phyloP scores from a whole-genome alignment of 2,329 filamentous ascomycete species.

The Phialocephala sp. region DNA sequence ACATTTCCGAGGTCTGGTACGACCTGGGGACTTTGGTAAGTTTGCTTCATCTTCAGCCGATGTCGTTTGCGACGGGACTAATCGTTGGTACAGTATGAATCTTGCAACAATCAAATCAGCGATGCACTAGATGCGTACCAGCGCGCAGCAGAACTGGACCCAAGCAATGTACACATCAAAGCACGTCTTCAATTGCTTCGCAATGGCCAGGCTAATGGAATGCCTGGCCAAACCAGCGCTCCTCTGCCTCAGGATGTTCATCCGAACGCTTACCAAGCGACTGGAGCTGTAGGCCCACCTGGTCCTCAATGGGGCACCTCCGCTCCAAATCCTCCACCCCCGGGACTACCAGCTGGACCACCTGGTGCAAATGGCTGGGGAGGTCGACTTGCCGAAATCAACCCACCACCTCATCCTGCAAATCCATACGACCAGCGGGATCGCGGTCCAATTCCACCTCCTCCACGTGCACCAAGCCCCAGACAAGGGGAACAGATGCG shows the following conservation, averaged over 20 bases:
- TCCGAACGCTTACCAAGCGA: constrained; percentile 88
- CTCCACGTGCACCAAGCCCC: constrained; percentile 71
- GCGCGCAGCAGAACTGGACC: constrained; percentile 91
- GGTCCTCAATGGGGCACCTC: constrained; percentile 90
- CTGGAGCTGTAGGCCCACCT: constrained; percentile 81
- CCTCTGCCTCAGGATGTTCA: constrained; percentile 97
- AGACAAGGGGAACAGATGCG: constrained; percentile 73
- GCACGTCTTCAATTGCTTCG: constrained; percentile 88
- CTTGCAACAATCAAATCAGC: constrained; percentile 97
- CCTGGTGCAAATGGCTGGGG: constrained; percentile 57
- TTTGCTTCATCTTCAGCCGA: constrained; percentile 42
- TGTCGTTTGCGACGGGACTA: constrained; percentile 34
- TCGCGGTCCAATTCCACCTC: constrained; percentile 67
- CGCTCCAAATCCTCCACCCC: constrained; percentile 66
- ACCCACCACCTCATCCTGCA: constrained; percentile 73
- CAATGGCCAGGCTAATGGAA: constrained; percentile 75
- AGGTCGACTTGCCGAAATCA: constrained; percentile 78
- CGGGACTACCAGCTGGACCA: constrained; percentile 46
- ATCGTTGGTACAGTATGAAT: constrained; percentile 75
- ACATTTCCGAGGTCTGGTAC: constrained; percentile 99
- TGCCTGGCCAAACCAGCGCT: constrained; percentile 72
- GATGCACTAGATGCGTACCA: constrained; percentile 97
- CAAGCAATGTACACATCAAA: constrained; percentile 93
- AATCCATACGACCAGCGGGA: constrained; percentile 76
- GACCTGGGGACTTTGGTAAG: constrained; percentile 92